Conservation (phyloP, 2,329 filamentous ascomycete species). For the Aotearoamyces nothofagi region DNA sequence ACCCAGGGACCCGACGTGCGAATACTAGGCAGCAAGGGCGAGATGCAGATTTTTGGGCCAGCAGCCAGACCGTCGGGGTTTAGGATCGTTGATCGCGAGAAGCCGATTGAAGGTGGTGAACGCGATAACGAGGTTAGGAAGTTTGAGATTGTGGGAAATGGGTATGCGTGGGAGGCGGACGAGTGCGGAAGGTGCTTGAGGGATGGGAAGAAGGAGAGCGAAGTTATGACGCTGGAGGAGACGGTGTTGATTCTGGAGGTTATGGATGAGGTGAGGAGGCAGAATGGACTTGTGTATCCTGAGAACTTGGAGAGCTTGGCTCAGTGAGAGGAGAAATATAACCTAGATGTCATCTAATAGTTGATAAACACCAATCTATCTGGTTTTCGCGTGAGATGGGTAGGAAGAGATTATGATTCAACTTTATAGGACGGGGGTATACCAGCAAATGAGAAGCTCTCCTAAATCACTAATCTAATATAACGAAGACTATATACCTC, state of each 20-base stretch:
- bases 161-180: constrained; percentile 84
- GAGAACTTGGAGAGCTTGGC: constrained; percentile 39
- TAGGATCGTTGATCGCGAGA: constrained; percentile 28
- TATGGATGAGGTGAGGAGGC: constrained; percentile 51
- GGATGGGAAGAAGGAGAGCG: constrained; percentile 65
- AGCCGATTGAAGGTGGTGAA: no score
- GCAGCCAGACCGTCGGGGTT: constrained; percentile 36
- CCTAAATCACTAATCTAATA: no score
- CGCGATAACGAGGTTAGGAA: no score
- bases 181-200: constrained; percentile 60
- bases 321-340: no score
- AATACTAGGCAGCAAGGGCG: constrained; percentile 45
- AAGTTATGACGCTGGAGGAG: constrained; percentile 55
- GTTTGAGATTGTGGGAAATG: constrained; percentile 40
- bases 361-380: no score
- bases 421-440: no score
- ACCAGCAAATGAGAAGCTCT: no score
- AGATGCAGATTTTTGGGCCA: constrained; percentile 42
- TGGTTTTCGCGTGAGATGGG: no score
- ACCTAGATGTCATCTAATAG: no score
- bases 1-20: constrained; percentile 33
- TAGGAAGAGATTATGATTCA: no score
- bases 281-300: constrained; percentile 43
- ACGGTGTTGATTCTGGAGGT: constrained; percentile 74
- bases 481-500: no score